phyloP scores from a whole-genome alignment of 2,329 filamentous ascomycete genomes.

The Colletotrichum camelliae region DNA sequence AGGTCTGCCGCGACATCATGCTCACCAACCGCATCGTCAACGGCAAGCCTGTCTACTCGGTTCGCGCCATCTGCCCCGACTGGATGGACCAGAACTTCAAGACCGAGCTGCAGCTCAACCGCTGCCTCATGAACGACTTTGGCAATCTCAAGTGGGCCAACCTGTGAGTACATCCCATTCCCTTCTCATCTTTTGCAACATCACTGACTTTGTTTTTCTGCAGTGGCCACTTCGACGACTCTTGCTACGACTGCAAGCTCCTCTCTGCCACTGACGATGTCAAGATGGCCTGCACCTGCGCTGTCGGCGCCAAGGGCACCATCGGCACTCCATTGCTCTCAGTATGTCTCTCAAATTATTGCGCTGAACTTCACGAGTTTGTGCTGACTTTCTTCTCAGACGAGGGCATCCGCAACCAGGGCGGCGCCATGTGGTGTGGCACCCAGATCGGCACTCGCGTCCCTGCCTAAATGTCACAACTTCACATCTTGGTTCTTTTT shows the following conservation, averaged over 20 bases:
- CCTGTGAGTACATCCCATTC: neutral
- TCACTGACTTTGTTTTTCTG: neutral
- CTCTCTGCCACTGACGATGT: neutral
- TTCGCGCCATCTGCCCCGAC: conserved; percentile 3
- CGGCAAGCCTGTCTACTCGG: conserved; percentile 1
- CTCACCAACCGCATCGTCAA: neutral
- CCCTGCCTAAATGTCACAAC: neutral
- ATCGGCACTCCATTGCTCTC: neutral
- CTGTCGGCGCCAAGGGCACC: neutral
- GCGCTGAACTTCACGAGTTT: neutral
- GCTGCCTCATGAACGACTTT: conserved; percentile 14
- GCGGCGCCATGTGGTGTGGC: conserved; percentile 12
- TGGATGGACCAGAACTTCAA: neutral
- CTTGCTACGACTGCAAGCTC: conserved; percentile 1
- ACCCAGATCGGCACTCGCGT: neutral
- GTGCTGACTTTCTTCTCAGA: neutral
- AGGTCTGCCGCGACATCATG: neutral
- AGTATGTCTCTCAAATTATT: too few relatives aligned
- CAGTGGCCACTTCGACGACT: conserved; percentile 6
- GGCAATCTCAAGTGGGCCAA: conserved; percentile 12
- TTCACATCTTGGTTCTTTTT: neutral
- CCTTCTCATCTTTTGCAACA: neutral
- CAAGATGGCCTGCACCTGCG: neutral
- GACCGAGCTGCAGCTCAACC: conserved; percentile 14
- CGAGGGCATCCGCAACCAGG: conserved; percentile 13